Evolutionary conservation across 2,329 filamentous ascomycete species (phyloP), one percentile per base, ranked within the genome.

Genomic region (Periconia digitata): DNA sequence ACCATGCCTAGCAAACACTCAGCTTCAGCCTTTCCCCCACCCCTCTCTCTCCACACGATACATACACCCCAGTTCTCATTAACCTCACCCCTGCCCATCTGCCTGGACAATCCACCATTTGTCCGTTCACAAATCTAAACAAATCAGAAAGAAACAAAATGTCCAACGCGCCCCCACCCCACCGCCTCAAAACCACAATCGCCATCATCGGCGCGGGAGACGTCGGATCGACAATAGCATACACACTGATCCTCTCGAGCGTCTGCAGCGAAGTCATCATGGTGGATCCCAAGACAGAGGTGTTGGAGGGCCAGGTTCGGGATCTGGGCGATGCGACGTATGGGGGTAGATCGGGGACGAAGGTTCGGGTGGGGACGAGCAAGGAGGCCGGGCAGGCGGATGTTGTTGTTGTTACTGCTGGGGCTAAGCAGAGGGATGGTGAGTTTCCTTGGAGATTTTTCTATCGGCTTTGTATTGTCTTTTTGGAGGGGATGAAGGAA

Each of bases 341-440:
- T 43, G 72, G 73, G 46, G 72, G 69, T 16, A 71, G 73, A 22
- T 74, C 70, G 34, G 64, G 65, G 17, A 77, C 74, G 4, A 72
- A 68, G 27, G 72, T 80, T 3, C 71, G 74, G 22, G 71, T 72
- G 1, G 79, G 73, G 16, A 72, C 69, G 17, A 70, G 74, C 43
- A 66, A 66, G 18, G 79, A 82, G 54, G 79, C 79, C 1, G 71
- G 74, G n/a, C 75, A 79, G 58, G 76, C 76, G 39, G 79, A 82
- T 56, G 76, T 83, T 23, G 72, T 82, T 6, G 72, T 83, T 40
- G 75, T 82, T 42, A 80, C 79, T 0, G 78, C 79, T 0, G 80
- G 79, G 27, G 77, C 78, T n/a, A 81, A 76, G 58, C 74, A 78
- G 62, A 73, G 73, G 53, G 56, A 64, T 49, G 71, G 73, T 69